Evolutionary conservation across 2,329 filamentous ascomycete species (phyloP).

Genomic region (Aspergillus sojae): DNA sequence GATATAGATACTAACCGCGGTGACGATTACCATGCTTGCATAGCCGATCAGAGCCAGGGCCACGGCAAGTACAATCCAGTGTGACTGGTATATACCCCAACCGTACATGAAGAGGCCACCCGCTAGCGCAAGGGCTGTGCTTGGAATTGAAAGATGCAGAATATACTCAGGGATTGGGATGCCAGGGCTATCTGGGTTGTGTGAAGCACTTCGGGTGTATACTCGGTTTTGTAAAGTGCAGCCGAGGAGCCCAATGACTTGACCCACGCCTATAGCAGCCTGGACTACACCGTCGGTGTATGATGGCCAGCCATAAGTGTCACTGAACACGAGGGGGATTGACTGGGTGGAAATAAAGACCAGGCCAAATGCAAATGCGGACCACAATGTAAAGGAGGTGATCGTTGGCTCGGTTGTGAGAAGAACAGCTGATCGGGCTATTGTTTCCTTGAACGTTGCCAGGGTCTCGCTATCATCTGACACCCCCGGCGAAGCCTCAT

Average conservation of each 20-base stretch:
- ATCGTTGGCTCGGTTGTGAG: constrained; percentile 49
- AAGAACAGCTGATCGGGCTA: constrained; percentile 40
- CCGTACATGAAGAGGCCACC: constrained; percentile 42
- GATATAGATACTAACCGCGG: constrained; percentile 54
- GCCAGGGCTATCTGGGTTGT: constrained; percentile 44
- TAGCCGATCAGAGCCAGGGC: constrained; percentile 43
- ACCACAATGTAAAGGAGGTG: constrained; percentile 48
- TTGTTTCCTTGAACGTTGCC: constrained; percentile 24
- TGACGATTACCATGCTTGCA: constrained; percentile 46
- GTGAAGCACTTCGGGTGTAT: constrained; percentile 33
- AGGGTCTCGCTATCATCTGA: neutral
- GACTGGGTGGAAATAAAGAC: constrained; percentile 48
- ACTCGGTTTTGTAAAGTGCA: constrained; percentile 23
- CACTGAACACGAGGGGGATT: constrained; percentile 46
- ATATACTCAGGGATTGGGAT: constrained; percentile 48
- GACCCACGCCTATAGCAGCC: constrained; percentile 45
- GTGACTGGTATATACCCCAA: constrained; percentile 37
- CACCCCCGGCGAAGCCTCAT: neutral
- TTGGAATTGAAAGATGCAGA: constrained; percentile 45
- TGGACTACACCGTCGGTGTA: constrained; percentile 43
- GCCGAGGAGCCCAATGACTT: constrained; percentile 42
- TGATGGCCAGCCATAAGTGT: constrained; percentile 30
- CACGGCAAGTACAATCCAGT: constrained; percentile 40
- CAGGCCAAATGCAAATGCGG: constrained; percentile 47
- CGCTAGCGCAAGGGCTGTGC: constrained; percentile 36